Evolutionary conservation across 192 early-diverging fungal genomes (phyloP), one percentile per base, ranked within the genome.

Genomic region (Powellomyces hirtus): DNA sequence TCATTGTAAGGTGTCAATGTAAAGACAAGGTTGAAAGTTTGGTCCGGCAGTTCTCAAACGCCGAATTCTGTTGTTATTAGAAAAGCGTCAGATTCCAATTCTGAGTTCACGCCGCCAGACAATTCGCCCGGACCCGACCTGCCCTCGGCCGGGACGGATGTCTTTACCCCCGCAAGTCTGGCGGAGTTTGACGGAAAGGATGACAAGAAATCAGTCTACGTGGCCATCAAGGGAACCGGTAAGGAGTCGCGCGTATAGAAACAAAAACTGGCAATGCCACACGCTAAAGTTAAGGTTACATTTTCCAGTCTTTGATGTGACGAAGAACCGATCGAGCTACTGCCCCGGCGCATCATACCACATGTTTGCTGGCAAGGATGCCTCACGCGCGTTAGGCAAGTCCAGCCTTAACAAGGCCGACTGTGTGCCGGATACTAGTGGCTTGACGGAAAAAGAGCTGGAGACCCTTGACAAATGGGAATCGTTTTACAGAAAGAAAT

Each of bases 311-410:
- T 93, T 87, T 69, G 89, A 93, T 76, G 89, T 91, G 27, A 79
- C 82, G 0, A 46, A 49, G 53, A 83, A 83, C 55, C 74, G 75
- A 29, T 78, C 78, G 36, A 77, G 79, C 72, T 93, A 93, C 75
- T 73, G 74, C 22, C 82, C 84, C 8, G 84, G 79, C 7, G 65
- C 62, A 22, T 84, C 85, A 46, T 93, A 93, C 72, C 70, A 75
- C 50, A 73, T 84, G 26, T 92, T 93, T 73, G 88, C 90, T 22
- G 91, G 91, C 22, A 88, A 89, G 75, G 91, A 92, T 72, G 87
- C 88, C n/a, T 90, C 85, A 11, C 71, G 86, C 78, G 90, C 87
- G 0, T 77, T 91, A 36, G 90, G 79, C 50, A 86, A 75, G 72
- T 74, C 75, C 44, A 89, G 88, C 16, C 55, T 89, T 14, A 83